Percentiles rank a stretch among this genome's conserved stretches.
Conservation (phyloP, 352 stramenopile genomes). For the Phytophthora sp. region DNA sequence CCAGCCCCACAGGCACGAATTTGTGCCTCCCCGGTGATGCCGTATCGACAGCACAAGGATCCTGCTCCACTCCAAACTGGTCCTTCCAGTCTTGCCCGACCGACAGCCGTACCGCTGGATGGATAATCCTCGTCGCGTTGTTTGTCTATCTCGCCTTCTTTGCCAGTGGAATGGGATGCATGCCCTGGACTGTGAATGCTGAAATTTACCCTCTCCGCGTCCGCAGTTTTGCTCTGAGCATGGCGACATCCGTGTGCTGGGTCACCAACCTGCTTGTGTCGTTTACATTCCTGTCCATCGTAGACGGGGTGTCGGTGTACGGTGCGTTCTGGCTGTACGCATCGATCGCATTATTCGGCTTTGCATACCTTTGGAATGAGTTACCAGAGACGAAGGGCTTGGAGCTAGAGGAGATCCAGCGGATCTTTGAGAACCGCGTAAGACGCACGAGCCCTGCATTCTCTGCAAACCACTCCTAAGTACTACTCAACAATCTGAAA, state of each 20-base stretch:
- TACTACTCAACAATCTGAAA: neutral
- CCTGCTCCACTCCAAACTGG: conserved; percentile 40
- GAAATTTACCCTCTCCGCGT: conserved; percentile 94
- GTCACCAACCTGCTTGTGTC: conserved; percentile 92
- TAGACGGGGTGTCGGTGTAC: conserved; percentile 53
- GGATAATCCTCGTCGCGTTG: conserved; percentile 61
- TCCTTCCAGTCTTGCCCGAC: conserved; percentile 54
- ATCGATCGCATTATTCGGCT: conserved; percentile 69
- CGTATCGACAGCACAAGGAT: conserved; percentile 11
- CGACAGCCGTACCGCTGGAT: conserved; percentile 45
- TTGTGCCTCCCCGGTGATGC: conserved; percentile 38
- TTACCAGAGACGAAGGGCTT: conserved; percentile 95
- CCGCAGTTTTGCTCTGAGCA: conserved; percentile 86
- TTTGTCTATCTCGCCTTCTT: conserved; percentile 84
- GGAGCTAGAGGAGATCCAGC: conserved; percentile 92
- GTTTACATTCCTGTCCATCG: conserved; percentile 94
- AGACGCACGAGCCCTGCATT: conserved; percentile 17
- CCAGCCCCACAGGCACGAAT: conserved; percentile 5
- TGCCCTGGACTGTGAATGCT: conserved; percentile 95
- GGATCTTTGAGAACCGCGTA: conserved; percentile 64
- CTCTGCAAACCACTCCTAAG: conserved; percentile 13
- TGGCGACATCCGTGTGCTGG: conserved; percentile 93
- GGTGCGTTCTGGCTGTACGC: conserved; percentile 94
- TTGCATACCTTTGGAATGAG: conserved; percentile 73
- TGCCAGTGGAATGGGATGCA: conserved; percentile 80